Base-by-base conservation (phyloP, 768 basidiomycete species). In the Rhodotorula kratochvilovae region DNA sequence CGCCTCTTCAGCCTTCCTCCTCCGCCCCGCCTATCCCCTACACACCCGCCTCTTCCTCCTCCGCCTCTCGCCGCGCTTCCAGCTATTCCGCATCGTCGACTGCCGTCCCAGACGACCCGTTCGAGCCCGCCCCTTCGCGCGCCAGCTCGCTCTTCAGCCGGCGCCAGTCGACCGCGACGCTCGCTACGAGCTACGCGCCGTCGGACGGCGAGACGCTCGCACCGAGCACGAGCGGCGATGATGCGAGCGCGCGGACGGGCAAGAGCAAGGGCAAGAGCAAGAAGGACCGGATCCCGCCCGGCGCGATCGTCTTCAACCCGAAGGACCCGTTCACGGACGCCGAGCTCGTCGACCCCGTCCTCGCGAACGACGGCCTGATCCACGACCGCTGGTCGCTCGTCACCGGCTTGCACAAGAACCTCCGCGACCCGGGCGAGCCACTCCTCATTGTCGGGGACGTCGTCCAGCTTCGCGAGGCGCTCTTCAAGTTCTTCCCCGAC, bases 301-400 rank as follows among this genome's bases (percentile, higher is more conserved):
- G 66, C 27, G 55, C 61, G 5, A 56, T 74, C 39, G 27, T 64
- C 13, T 65, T 74, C 62, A 6, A 46, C 15, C 58, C 66, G 7
- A 45, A 29, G 31, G 72, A 74, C 29, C 68, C 72, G 13, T 55
- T 64, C 46, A 61, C 62, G 15, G 42, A 57, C 27, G 31, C n/a
- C n/a, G 68, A 74, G 23, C 36, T 74, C 17, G 7, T 70, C 19
- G 72, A 74, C 33, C 72, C 72, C 16, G 62, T 74, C 0, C 59
- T 74, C 33, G 72, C 72, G 5, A 70, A 60, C 33, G 74, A 76
- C 45, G 71, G 71, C 5, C 42, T 70, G n/a, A 72, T 76, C 21
- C 66, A 76, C 60, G 67, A 68, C 43, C 68, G 74, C 3, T 76
- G 68, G 71, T 43, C 58, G 2, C 68, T 76, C 45, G 61, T 70